Evolutionary conservation across 164 flowering plant species (phyloP), one percentile per base, ranked within the genome.

Genomic region (Malania oleifera): DNA sequence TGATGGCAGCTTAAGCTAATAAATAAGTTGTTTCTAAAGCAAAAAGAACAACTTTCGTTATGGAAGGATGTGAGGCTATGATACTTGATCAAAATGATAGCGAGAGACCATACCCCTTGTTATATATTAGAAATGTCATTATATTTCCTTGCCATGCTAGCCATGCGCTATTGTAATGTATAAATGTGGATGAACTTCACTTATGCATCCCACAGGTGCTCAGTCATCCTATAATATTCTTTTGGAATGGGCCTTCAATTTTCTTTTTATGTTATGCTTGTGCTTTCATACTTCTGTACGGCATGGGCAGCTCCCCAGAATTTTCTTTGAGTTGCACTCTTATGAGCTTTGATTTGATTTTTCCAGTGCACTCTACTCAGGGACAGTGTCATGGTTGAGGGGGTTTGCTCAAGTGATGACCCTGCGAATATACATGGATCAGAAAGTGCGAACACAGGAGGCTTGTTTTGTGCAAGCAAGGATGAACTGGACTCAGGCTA

Each of bases 281-380:
- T 28, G 14, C 34, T 22, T 15, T 31, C 9, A 10, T 54, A 45
- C 5, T 1, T 23, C 25, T 7, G 8, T 61, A 7, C 14, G n/a
- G n/a, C n/a, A n/a, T n/a, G n/a, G n/a, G n/a, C n/a, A n/a, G 46
- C 45, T 61, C 15, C n/a, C 52, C 50, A 14, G 24, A 34, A 50
- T 64, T 15, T 44, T 17, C 35, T 22, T 43, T 49, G 54, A 41
- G 45, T 67, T 50, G 38, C 47, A 41, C 70, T 62, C 95, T 85
- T 85, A 82, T 84, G 76, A 73, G 67, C 81, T 81, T 73, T 73
- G 75, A 80, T 82, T 78, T 85, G 87, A 85, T 86, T 71, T 77
- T 79, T 81, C 76, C 85, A 79, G 87, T 83, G 84, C 79, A 75
- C 75, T 81, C 74, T 82, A 74, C 76, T 77, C 90, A 91, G 98